These are phyloP conservation scores for Herpetomonas muscarum DNA, from an alignment of 208 protist species.

Conservation along the genomic window DNA sequence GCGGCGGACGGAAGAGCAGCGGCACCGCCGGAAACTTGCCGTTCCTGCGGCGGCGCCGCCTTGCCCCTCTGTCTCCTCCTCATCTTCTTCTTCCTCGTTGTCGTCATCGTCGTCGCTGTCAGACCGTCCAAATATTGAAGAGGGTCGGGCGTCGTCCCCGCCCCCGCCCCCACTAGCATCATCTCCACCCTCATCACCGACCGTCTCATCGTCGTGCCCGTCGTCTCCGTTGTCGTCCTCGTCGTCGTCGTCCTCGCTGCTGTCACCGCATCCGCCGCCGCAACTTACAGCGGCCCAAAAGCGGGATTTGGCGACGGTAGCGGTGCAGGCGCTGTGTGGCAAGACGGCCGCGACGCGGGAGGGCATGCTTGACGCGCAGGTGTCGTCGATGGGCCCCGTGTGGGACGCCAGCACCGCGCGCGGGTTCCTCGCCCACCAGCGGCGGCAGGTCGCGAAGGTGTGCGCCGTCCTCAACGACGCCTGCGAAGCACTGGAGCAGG, in stretches of 20 bases:
- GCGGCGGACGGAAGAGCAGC: background rate
- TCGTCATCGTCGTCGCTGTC: no score
- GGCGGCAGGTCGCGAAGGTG: conserved; percentile 13
- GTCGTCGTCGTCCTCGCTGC: no score
- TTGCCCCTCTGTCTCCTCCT: background rate
- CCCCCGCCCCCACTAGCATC: no score
- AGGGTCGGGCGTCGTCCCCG: no score
- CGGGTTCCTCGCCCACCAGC: conserved; percentile 19
- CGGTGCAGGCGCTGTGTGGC: conserved; percentile 27
- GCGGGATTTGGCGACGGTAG: conserved; percentile 4
- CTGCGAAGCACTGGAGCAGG: conserved; percentile 23
- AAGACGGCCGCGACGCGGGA: conserved; percentile 21
- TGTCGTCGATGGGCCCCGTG: conserved; percentile 23
- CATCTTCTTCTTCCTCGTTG: no score
- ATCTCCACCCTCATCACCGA: no score
- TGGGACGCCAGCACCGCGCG: conserved; percentile 27
- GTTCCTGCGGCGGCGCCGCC: background rate
- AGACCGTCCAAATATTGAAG: no score
- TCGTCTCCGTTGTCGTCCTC: no score
- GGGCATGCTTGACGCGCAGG: conserved; percentile 21
- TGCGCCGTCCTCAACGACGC: conserved; percentile 14
- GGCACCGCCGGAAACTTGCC: background rate
- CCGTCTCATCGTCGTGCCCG: no score
- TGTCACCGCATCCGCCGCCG: background rate
- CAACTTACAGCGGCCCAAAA: conserved; percentile 1